Evolutionary conservation across 31 red algal species (phyloP), one percentile per base, ranked within the genome.

Genomic region (Bonnemaisonia californica): DNA sequence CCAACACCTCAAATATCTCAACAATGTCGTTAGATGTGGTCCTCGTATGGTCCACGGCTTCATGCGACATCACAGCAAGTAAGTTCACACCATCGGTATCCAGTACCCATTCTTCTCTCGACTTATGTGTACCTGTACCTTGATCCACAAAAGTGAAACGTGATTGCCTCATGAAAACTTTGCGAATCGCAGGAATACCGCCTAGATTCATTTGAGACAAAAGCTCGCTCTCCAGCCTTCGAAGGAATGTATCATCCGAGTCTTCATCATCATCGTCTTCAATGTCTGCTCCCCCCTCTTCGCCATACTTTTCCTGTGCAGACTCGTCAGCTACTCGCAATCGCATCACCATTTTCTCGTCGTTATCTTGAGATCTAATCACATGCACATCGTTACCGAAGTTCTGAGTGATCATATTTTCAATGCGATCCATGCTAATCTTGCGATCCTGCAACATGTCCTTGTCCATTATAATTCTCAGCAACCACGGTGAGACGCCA

Each of bases 71-170:
- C 18, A 95, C 92, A 9, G 96, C 92, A 18, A 93, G 48, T 32
- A 98, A 78, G 57, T 95, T 94, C 8, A 93, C 91, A 34, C 96
- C 96, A 57, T 98, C 96, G 16, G 96, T 98, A 69, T 98, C 96
- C 22, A 98, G 72, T 13, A 98, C 85, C 96, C 96, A 98, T 76
- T 98, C 96, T 30, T 95, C 82, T 34, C 63, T 41, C 4, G 41
- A 71, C 22, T 81, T 57, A 54, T 89, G 86, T 0, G 69, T 59
- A 24, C 96, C 93, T 22, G 77, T 83, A 9, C 35, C 1, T 54
- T 68, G 31, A 55, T 98, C 89, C 13, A 95, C 63, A 35, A 68
- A 79, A 8, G 77, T 60, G 34, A 41, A 41, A 4, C 88, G 75
- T 16, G 90, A 84, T 64, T 95, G 79, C 5, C 96, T 69, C 96